Evolutionary conservation across 2,329 filamentous ascomycete species (phyloP), one percentile per base, ranked within the genome.

Genomic region (Cladosporium sp.): DNA sequence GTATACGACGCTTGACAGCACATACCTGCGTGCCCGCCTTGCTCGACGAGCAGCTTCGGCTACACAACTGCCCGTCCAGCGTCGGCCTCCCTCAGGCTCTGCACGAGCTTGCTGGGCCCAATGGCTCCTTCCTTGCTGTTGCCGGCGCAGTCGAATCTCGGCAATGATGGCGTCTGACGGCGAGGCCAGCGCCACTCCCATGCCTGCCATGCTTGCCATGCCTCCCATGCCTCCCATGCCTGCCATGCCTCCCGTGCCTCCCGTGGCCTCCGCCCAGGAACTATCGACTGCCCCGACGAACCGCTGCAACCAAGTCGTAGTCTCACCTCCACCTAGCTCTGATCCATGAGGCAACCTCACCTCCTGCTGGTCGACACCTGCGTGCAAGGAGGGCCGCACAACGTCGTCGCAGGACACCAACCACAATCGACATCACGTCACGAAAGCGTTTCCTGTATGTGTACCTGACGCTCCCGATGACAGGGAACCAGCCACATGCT

Each of bases 321-420:
- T 55, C 50, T 44, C 54, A 53, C 53, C 53, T 53, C 52, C 16
- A 18, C 16, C 16, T 59, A 58, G 59, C 46, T 51, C 34, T 55
- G 53, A 51, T 46, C 34, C 49, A 51, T 48, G 46, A 41, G 19
- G 46, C 50, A 18, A 53, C 50, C 54, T 53, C 51, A 49, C 53
- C 16, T 53, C 43, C 45, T 43, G 54, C 48, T 55, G 51, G 52
- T 53, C 35, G 37, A 48, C 41, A 48, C 53, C 49, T 56, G 43
- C 42, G 56, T 28, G 56, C 56, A 58, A 56, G 56, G 56, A 59
- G 54, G 49, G 56, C 56, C 61, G 63, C 61, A 63, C 62, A 54
- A 63, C 63, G 64, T 64, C 48, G 28, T 45, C 37, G 48, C 43
- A 43, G 44, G 49, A 40, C 43, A 49, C 46, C 50, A 35, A 33